These are phyloP conservation scores for Diaporthe ilicicola DNA, from an alignment of 2,329 filamentous ascomycete species.

Conservation along the genomic window DNA sequence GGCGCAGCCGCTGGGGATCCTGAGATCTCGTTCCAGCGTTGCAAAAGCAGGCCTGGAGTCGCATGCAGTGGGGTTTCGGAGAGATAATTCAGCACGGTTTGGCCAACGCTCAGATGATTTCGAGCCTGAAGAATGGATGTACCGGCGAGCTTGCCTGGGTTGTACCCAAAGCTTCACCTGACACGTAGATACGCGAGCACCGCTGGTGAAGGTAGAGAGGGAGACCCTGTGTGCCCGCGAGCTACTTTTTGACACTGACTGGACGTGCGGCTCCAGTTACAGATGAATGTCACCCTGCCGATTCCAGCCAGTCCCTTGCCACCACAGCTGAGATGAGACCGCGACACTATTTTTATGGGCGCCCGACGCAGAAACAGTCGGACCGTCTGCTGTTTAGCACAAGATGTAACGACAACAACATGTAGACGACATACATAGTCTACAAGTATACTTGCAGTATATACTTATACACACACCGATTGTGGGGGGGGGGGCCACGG, in stretches of 20 bases:
- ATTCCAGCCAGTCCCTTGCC: slow-evolving; percentile 5
- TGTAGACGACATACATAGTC: not conserved
- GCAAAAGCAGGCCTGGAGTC: slow-evolving; percentile 13
- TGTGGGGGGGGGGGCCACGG: too few relatives aligned
- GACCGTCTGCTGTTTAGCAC: slow-evolving; percentile 7
- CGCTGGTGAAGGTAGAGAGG: not conserved
- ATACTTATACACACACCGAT: not conserved
- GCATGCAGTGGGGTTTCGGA: slow-evolving; percentile 16
- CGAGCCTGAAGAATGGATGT: not conserved
- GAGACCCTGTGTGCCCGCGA: not conserved
- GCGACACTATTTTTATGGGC: slow-evolving; percentile 13
- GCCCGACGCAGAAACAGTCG: slow-evolving; percentile 10
- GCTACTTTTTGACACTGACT: not conserved
- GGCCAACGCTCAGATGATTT: not conserved
- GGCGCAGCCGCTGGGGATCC: not conserved
- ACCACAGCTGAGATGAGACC: slow-evolving; percentile 8
- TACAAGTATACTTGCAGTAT: not conserved
- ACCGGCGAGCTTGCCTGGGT: not conserved
- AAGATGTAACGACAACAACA: not conserved
- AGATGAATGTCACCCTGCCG: slow-evolving; percentile 18
- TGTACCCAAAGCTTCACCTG: not conserved
- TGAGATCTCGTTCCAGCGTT: not conserved
- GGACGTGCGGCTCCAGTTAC: slow-evolving; percentile 6
- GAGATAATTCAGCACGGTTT: slow-evolving; percentile 1
- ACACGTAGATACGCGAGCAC: not conserved